A percentile compares a stretch with the other conserved stretches of the same genome.
phyloP scores from a whole-genome alignment of 805 yeast species.

The Lipomyces mesembrius region DNA sequence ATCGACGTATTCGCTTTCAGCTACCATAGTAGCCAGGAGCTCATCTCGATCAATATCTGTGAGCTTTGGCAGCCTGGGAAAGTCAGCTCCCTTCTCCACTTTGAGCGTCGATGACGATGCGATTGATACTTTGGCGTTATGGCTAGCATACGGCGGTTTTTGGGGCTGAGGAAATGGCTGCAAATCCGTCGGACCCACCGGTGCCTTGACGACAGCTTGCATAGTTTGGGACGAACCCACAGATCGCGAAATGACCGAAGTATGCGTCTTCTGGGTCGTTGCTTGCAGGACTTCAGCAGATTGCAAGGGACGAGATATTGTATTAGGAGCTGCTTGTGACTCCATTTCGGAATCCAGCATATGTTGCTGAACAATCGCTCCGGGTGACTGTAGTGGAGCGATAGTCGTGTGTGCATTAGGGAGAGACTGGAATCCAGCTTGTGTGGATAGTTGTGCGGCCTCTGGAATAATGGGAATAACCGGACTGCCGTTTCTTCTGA shows the following conservation, averaged over 20 bases:
- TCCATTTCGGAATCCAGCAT: neutral
- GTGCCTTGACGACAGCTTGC: neutral
- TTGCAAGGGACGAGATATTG: neutral
- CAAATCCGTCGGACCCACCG: neutral
- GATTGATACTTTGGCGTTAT: too few relatives aligned
- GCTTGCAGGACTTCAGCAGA: neutral
- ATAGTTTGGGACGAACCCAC: neutral
- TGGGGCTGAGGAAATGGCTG: neutral
- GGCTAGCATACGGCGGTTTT: neutral
- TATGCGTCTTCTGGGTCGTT: neutral
- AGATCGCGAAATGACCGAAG: neutral
- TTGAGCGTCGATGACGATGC: neutral
- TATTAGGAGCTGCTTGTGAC: neutral
- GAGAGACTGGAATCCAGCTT: neutral
- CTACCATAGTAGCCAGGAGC: conserved; percentile 31
- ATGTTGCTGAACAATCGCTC: neutral
- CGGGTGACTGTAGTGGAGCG: neutral
- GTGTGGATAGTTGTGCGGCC: neutral
- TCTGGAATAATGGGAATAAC: neutral
- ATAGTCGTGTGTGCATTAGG: neutral
- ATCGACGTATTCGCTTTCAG: conserved; percentile 35
- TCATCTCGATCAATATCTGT: conserved; percentile 25
- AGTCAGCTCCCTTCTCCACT: neutral
- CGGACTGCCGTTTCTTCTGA: neutral
- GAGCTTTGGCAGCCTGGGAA: conserved; percentile 18